Percentiles rank a stretch among this genome's conserved stretches.
Conservation (phyloP, 2,329 filamentous ascomycete genomes). For the Penicillium aurantiogriseum region DNA sequence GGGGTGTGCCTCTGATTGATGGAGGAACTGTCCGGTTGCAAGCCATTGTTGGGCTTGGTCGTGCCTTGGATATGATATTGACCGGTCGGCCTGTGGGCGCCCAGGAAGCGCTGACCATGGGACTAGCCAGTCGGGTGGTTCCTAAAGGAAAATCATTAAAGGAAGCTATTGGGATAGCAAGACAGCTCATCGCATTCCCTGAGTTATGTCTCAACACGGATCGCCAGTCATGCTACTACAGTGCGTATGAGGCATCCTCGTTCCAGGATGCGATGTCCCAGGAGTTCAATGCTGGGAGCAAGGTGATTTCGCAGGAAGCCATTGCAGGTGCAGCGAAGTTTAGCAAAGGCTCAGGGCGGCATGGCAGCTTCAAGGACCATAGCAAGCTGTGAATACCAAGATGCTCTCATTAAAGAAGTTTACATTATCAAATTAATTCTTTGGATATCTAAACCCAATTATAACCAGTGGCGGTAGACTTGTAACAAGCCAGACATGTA, state of each 20-base stretch:
- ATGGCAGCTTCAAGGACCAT: conserved; percentile 20
- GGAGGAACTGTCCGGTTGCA: conserved; percentile 55
- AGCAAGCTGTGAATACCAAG: conserved; percentile 15
- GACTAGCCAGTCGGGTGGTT: conserved; percentile 55
- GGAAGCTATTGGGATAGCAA: conserved; percentile 51
- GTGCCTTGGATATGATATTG: conserved; percentile 58
- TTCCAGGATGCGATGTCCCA: conserved; percentile 49
- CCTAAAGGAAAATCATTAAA: conserved; percentile 51
- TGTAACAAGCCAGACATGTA: not conserved
- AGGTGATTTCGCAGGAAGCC: conserved; percentile 20
- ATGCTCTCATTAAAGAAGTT: not conserved
- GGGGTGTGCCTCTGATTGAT: conserved; percentile 53
- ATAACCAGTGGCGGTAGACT: not conserved
- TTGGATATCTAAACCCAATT: not conserved
- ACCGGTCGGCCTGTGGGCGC: conserved; percentile 53
- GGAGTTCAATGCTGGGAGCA: conserved; percentile 16
- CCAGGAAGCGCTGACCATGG: conserved; percentile 52
- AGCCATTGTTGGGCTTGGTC: conserved; percentile 52
- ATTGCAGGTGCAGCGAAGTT: conserved; percentile 20
- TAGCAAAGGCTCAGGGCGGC: conserved; percentile 17
- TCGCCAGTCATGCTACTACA: conserved; percentile 50
- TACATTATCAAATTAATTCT: conserved; percentile 16
- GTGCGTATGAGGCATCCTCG: conserved; percentile 48
- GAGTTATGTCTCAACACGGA: conserved; percentile 55
- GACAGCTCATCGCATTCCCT: conserved; percentile 50